Base-by-base conservation (phyloP, 2,329 filamentous ascomycete species). In the Penicillium sp. region DNA sequence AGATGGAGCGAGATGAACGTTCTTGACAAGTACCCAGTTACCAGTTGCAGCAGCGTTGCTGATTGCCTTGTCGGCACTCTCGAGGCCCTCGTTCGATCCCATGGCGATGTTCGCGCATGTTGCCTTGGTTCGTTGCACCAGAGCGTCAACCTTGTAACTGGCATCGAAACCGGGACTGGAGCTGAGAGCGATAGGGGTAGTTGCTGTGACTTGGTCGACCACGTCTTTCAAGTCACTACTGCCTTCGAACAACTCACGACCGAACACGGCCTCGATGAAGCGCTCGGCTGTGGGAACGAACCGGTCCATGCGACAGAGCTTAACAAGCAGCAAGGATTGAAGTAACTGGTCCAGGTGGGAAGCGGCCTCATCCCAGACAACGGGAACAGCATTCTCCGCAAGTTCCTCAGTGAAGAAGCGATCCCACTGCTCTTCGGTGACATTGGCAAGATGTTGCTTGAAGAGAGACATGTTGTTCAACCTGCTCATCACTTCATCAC, bases 1-100 rank as follows among this genome's bases (percentile, higher is more conserved):
- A 11, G 91, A 91, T 1, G 94, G 92, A 26, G 93, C 92, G 58
- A 99, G 83, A 75, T 99, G 94, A 18, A 99, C 94, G 79, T 99
- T 99, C 85, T 99, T 99, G 82, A 99, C 87, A 57, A 99, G 83
- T 9, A 99, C 95, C 94, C 94, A 99, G 23, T 87, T 91, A 62
- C 94, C 94, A 14, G 88, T 89, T 53, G 95, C 91, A 5, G 94
- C 93, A 9, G 94, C 94, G 66, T 92, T 91, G 75, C 86, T 90
- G 69, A 99, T 92, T 26, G 95, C 94, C 76, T 96, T 96, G 80
- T 99, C 94, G 16, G 94, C 94, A 58, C 87, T 94, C 54, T 92
- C 87, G 16, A 95, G 81, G 71, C 92, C 91, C 80, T 99, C 94
- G 68, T 95, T 95, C 42, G 94, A 97, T 69, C 94, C 94, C 94